Base-by-base conservation (phyloP, 495 filamentous ascomycete species). In the Articulospora tetracladia region DNA sequence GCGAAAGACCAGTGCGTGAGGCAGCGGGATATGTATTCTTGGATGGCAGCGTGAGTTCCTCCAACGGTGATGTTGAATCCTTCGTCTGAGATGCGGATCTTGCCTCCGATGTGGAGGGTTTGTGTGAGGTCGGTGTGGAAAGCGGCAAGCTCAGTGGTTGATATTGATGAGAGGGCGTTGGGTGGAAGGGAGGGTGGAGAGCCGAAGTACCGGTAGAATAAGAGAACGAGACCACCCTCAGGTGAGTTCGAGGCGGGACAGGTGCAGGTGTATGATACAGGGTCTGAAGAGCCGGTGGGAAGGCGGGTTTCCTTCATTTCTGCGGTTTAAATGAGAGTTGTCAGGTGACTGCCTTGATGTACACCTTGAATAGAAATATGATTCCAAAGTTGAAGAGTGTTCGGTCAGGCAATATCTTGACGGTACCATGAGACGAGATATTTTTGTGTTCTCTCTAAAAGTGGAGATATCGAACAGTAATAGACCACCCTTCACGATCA, bases 21-120 rank as follows among this genome's bases (percentile, higher is more conserved):
- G 23, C 61, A 67, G 19, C 26, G 53, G n/a, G 27, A 3, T 32
- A 69, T 67, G 30, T 69, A 69, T 28, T 19, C 41, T 26, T 46
- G 11, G 41, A 69, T 67, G 17, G 26, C 36, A 1, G 49, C n/a
- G 23, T 24, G 25, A n/a, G 64, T 63, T 17, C 67, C 67, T 11
- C 46, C 67, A 19, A 69, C 54, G 3, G 67, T 69, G 34, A 69
- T 57, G 24, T 69, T 69, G 58, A 67, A 69, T 3, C 67, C 67
- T 61, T 69, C 67, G 12, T 25, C 51, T 1, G 58, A 53, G 32
- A 69, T 26, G 10, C 67, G 58, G 32, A 67, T 60, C 36, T 69
- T 69, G 13, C 67, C 67, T 17, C 53, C 57, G 10, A 69, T 53
- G 15, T 27, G 22, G 23, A 48, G 26, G 22, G 59, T 53, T 17